Conservation (phyloP, 2,329 filamentous ascomycete species). For the Aspergillus amoenus region DNA sequence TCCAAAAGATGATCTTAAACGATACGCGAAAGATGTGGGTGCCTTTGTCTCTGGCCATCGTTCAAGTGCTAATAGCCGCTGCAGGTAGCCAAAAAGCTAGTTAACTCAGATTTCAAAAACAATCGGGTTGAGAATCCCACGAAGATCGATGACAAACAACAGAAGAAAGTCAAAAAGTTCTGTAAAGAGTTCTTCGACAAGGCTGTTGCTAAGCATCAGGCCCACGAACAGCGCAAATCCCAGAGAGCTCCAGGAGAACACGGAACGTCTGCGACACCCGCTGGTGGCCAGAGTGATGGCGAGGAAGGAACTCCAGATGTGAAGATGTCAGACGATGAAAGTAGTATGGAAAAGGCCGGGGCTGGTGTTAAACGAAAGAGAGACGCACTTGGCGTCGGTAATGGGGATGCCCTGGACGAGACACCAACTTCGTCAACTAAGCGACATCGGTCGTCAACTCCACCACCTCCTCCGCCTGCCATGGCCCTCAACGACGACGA, state of each 20-base stretch:
- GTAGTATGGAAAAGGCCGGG: slow-evolving; percentile 9
- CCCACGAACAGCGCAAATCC: slow-evolving; percentile 65
- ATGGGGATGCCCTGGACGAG: slow-evolving; percentile 32
- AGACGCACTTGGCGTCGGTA: slow-evolving; percentile 38
- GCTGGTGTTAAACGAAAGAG: slow-evolving; percentile 64
- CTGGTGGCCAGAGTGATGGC: slow-evolving; percentile 21
- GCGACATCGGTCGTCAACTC: slow-evolving; percentile 50
- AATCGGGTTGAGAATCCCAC: slow-evolving; percentile 81
- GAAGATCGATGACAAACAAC: slow-evolving; percentile 72
- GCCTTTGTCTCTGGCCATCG: background rate
- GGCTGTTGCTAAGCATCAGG: slow-evolving; percentile 73
- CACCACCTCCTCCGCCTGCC: slow-evolving; percentile 27
- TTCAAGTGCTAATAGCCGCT: slow-evolving; percentile 48
- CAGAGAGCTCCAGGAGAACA: slow-evolving; percentile 40
- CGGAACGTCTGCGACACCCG: slow-evolving; percentile 21
- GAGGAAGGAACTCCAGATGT: slow-evolving; percentile 26
- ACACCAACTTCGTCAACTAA: slow-evolving; percentile 54
- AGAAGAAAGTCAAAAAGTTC: slow-evolving; percentile 77
- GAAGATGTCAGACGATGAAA: slow-evolving; percentile 45
- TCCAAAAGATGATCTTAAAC: slow-evolving; percentile 72
- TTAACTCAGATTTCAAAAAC: slow-evolving; percentile 88
- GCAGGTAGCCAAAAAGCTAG: slow-evolving; percentile 78
- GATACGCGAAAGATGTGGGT: slow-evolving; percentile 62
- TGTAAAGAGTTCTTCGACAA: slow-evolving; percentile 86
- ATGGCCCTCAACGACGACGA: slow-evolving; percentile 10